phyloP scores from a whole-genome alignment of 768 basidiomycete genomes.

The Sporobolomyces roseus region DNA sequence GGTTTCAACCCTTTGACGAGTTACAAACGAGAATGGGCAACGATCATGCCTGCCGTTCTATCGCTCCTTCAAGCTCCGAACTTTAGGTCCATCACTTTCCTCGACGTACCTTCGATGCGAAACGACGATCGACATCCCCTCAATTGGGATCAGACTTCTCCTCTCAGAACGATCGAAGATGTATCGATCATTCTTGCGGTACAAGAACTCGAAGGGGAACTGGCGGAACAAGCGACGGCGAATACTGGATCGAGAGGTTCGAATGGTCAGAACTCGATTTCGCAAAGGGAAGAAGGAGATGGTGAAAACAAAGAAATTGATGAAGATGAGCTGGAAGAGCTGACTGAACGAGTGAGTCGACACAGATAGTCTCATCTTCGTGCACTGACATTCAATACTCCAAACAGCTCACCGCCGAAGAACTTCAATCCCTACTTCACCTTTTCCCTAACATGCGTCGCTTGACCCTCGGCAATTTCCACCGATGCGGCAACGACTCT shows the following conservation, averaged over 20 bases:
- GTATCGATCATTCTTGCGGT: constrained; percentile 24
- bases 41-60: constrained; percentile 9
- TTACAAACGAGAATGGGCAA: constrained; percentile 18
- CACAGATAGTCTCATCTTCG: neutral
- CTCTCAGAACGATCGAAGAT: neutral
- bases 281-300: neutral
- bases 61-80: neutral
- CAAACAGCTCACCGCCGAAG: constrained; percentile 14
- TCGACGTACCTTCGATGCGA: constrained; percentile 30
- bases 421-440: constrained; percentile 7
- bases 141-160: constrained; percentile 5
- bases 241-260: neutral
- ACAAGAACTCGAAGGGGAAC: constrained; percentile 11
- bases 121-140: constrained; percentile 15
- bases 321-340: neutral
- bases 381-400: neutral
- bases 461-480: constrained; percentile 27
- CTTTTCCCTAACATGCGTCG: constrained; percentile 21
- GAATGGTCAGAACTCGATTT: neutral
- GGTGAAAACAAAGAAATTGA: neutral
- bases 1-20: constrained; percentile 36
- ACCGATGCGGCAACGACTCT: neutral
- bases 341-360: constrained; percentile 23
- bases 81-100: constrained; percentile 7
- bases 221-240: constrained; percentile 6